Evolutionary conservation across 306 rosid genomes (phyloP).

Genomic region (Vachellia collinsii): DNA sequence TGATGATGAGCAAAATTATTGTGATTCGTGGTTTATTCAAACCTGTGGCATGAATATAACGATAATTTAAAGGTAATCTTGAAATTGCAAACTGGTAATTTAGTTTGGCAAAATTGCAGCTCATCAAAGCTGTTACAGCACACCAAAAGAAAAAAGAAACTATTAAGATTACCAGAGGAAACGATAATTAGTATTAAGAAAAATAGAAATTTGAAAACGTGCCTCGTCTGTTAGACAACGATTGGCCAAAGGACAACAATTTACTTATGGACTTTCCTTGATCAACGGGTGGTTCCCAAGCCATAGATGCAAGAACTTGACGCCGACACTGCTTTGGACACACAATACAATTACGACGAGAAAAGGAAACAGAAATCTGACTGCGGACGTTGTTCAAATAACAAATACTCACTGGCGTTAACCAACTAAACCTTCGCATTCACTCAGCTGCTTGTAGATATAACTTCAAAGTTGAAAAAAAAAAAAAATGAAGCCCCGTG

Average conservation of each 20-base stretch:
- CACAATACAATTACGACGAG: not conserved
- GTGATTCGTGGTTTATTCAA: conserved; percentile 21
- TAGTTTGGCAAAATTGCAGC: conserved; percentile 45
- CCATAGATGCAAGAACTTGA: conserved; percentile 51
- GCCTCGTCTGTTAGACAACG: conserved; percentile 52
- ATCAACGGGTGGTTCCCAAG: conserved; percentile 42
- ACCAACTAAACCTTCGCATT: conserved; percentile 65
- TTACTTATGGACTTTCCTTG: conserved; percentile 34
- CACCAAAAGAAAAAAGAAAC: not conserved
- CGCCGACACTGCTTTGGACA: conserved; percentile 65
- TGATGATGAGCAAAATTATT: not conserved
- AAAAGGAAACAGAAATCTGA: not conserved
- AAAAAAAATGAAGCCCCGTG: not conserved
- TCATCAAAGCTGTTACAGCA: conserved; percentile 50
- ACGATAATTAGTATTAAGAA: not conserved
- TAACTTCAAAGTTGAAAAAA: conserved; percentile 1
- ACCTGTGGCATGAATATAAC: conserved; percentile 77
- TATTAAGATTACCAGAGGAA: not conserved
- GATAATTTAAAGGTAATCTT: conserved; percentile 40
- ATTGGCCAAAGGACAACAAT: conserved; percentile 42
- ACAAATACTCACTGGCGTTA: conserved; percentile 58
- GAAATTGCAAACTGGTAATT: conserved; percentile 38
- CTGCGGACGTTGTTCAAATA: not conserved
- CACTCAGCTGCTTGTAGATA: not conserved
- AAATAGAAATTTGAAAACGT: conserved; percentile 2